A percentile compares a stretch with the other conserved stretches of the same genome.
Evolutionary conservation across 176 grass and related monocot genomes (phyloP).

Genomic region (Ensete glaucum): DNA sequence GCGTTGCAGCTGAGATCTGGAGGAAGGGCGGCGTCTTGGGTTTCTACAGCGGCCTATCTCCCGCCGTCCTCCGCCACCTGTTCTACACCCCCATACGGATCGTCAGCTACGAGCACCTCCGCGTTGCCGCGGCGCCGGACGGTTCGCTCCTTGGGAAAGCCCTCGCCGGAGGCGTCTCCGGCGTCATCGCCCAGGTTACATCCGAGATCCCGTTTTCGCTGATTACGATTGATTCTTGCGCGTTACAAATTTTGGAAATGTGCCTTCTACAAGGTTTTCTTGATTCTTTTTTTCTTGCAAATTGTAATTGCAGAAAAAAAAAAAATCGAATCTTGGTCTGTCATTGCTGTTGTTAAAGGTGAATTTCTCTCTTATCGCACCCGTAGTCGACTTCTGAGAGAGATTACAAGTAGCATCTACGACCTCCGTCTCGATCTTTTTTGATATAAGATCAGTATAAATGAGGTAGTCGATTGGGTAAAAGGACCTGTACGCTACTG

Average conservation of each 20-base stretch:
- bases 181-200: slow-evolving; percentile 57
- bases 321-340: neutral
- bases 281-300: neutral
- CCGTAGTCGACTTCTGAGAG: neutral
- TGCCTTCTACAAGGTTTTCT: neutral
- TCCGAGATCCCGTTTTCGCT: neutral
- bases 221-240: neutral
- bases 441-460: neutral
- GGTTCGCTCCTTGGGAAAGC: slow-evolving; percentile 45
- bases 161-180: slow-evolving; percentile 56
- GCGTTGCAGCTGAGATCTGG: slow-evolving; percentile 52
- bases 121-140: slow-evolving; percentile 24
- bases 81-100: slow-evolving; percentile 77
- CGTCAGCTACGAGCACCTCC: slow-evolving; percentile 65
- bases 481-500: neutral
- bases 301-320: neutral
- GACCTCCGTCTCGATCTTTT: neutral
- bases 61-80: slow-evolving; percentile 67
- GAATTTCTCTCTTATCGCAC: neutral
- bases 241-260: neutral
- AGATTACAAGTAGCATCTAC: neutral
- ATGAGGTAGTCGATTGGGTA: neutral
- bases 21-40: slow-evolving; percentile 33
- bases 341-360: neutral
- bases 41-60: slow-evolving; percentile 58